Evolutionary conservation across 2,329 filamentous ascomycete species (phyloP).

Genomic region (Alternaria arborescens): DNA sequence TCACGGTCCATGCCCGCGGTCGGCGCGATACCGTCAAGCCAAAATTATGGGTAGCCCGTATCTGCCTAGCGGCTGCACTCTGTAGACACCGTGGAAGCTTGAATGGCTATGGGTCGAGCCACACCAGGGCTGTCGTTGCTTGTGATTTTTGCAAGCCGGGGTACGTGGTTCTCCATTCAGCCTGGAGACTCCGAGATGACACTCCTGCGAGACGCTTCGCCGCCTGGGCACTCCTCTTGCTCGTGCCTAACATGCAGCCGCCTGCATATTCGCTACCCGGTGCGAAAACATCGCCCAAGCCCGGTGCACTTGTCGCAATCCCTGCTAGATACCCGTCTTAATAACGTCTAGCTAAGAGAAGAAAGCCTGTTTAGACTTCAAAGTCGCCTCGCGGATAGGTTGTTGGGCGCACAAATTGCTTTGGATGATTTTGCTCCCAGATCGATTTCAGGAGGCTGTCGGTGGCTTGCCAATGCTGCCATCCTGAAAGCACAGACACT

Average conservation of each 20-base stretch:
- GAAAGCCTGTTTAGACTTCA: conserved; percentile 10
- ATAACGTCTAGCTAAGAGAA: conserved; percentile 1
- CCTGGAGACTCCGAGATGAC: conserved; percentile 19
- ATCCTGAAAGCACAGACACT: conserved; percentile 15
- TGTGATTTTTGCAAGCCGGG: conserved; percentile 1
- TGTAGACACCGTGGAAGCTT: conserved; percentile 21
- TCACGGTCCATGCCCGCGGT: conserved; percentile 18
- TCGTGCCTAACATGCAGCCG: conserved; percentile 20
- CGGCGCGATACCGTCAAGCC: conserved; percentile 24
- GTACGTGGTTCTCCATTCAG: conserved; percentile 22
- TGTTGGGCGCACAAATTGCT: conserved; percentile 6
- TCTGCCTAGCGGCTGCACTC: conserved; percentile 24
- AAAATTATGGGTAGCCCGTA: conserved; percentile 13
- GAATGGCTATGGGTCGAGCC: conserved; percentile 22
- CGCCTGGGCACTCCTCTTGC: conserved; percentile 19
- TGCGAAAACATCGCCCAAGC: conserved; percentile 13
- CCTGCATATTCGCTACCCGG: conserved; percentile 13
- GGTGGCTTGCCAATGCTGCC: conserved; percentile 19
- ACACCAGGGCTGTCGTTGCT: conserved; percentile 8
- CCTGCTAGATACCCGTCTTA: conserved; percentile 10
- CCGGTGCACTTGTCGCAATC: conserved; percentile 4
- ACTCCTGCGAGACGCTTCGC: conserved; percentile 9
- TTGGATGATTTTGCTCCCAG: conserved; percentile 4
- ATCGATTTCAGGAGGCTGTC: conserved; percentile 17
- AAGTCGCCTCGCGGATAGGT: neutral